These are phyloP conservation scores for Hypoxylon sp. DNA, from an alignment of 2,329 filamentous ascomycete species.

Conservation along the genomic window DNA sequence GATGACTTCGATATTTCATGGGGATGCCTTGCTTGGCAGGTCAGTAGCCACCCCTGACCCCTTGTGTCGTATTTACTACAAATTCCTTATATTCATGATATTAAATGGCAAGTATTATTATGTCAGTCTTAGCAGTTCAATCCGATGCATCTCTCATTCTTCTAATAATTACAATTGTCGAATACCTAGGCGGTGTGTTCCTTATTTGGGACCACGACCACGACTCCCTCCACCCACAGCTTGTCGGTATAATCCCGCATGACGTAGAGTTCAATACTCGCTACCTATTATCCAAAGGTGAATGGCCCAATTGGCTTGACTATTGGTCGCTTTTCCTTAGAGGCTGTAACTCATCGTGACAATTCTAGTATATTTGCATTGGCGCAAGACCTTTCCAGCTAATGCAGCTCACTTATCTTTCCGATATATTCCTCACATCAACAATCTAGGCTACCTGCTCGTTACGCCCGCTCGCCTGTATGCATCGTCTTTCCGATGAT, in stretches of 20 bases:
- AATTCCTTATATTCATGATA: background rate
- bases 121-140: background rate
- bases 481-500: constrained; percentile 28
- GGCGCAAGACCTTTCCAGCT: background rate
- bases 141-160: background rate
- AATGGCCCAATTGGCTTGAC: background rate
- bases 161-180: background rate
- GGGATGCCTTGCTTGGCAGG: constrained; percentile 17
- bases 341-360: background rate
- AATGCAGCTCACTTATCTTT: background rate
- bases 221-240: background rate
- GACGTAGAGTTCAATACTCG: background rate
- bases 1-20: constrained; percentile 5
- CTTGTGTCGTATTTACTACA: constrained; percentile 2
- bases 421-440: constrained; percentile 1
- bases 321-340: background rate
- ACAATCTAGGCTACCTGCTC: background rate
- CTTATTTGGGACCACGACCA: background rate
- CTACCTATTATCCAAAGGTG: background rate
- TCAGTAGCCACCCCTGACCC: constrained; percentile 12
- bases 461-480: constrained; percentile 2
- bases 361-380: background rate
- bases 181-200: constrained; percentile 3
- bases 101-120: background rate
- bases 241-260: background rate